A percentile compares a stretch with the other conserved stretches of the same genome.
phyloP scores from a whole-genome alignment of 345 rosid genomes.

The Eutrema heterophyllum region DNA sequence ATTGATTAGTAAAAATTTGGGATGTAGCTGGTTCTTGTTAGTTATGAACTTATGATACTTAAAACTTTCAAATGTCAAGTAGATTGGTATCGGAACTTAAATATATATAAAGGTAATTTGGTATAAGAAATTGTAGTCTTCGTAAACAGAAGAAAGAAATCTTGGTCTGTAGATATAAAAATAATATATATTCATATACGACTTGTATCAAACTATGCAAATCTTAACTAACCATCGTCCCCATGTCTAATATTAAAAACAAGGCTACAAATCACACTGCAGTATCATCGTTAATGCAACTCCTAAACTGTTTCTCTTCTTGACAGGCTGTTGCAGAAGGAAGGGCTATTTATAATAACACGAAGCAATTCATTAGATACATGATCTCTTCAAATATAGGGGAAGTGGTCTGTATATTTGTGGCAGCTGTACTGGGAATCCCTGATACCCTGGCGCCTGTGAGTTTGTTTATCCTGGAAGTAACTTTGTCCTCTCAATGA shows the following conservation, averaged over 20 bases:
- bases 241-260: neutral
- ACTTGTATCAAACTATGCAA: neutral
- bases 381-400: constrained; percentile 99
- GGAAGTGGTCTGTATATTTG: constrained; percentile 99
- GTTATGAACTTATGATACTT: neutral
- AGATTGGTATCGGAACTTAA: neutral
- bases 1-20: neutral
- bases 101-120: neutral
- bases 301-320: constrained; percentile 23
- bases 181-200: neutral
- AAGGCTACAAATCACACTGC: constrained; percentile 18
- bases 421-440: constrained; percentile 97
- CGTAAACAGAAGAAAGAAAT: neutral
- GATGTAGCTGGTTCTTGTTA: neutral
- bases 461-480: constrained; percentile 39
- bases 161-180: neutral
- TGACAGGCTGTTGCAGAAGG: constrained; percentile 99
- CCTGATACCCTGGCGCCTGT: constrained; percentile 99
- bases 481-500: neutral
- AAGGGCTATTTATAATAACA: constrained; percentile 97
- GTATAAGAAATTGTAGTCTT: neutral
- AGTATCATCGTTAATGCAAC: neutral
- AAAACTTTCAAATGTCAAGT: neutral
- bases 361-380: constrained; percentile 98
- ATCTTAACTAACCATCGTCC: constrained; percentile 1